Evolutionary conservation across 2,329 filamentous ascomycete species (phyloP), one percentile per base, ranked within the genome.

Genomic region (Didymella segeticola): DNA sequence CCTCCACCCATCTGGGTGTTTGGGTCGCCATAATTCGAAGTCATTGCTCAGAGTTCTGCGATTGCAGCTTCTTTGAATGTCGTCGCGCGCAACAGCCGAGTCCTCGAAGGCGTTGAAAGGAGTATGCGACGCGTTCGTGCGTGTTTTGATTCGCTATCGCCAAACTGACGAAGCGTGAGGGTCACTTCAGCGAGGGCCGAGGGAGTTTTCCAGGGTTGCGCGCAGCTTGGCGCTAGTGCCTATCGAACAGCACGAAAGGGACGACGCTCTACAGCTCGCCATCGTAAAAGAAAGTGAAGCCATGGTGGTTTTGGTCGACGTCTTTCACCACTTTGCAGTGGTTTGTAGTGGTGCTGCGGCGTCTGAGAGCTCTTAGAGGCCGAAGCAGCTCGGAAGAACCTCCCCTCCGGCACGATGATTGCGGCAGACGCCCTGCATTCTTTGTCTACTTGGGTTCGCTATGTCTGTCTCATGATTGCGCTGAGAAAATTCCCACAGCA

Each of bases 1-100:
- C 60, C 63, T 53, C 65, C 70, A 43, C 68, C 65, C 61, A 72
- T 67, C 38, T 73, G 69, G 58, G 66, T 61, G 53, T 72, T 68
- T 34, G 71, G 63, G 30, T 74, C 71, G 47, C 64, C 63, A 53
- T 75, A 75, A 47, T 47, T 62, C 33, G 67, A 65, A 30, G 72
- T 61, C 72, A 73, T 74, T 7, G 30, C 49, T 43, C 31, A 41
- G 27, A 42, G 61, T 17, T 14, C 30, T 47, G 60, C 59, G 57
- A 58, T 31, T 49, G 50, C 37, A 38, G 36, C 27, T 52, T 42
- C 25, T 41, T 42, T 48, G 41, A 51, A 39, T 37, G 46, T 41
- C n/a, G 42, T 55, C 53, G 69, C 58, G 63, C 46, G 60, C 56
- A n/a, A 38, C n/a, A 30, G 3, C 12, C 25, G 4, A 26, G 33